Evolutionary conservation across 2,329 filamentous ascomycete genomes (phyloP), one percentile per base, ranked within the genome.

Genomic region (Thermothelomyces thermophilus): DNA sequence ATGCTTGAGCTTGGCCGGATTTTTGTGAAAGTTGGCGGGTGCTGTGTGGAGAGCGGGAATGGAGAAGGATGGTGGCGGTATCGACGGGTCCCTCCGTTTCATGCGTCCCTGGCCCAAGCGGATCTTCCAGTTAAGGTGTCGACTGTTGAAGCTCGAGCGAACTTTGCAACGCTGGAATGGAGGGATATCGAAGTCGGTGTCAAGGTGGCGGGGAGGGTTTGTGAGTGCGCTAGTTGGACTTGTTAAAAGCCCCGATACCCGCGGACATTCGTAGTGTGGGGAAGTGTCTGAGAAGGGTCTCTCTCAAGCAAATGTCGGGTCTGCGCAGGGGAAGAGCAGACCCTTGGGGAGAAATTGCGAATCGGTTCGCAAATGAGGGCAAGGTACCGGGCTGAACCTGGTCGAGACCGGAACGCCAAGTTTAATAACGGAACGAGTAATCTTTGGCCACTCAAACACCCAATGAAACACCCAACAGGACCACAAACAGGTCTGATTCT

Each of bases 381-480:
- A 58, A 55, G 57, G 57, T 55, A 58, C 57, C 53, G 52, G 50
- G 48, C 48, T 41, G 34, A 33, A 7, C 37, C 37, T 45, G 30
- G 41, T 22, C 43, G 22, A 22, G 30, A n/a, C 30, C 33, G 22
- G 16, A 34, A 13, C 13, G 31, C 2, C 13, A 19, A 17, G 16
- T 11, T 8, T 11, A 6, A 11, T 41, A 48, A 48, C 40, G 46
- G 50, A 42, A 22, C 30, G 9, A 2, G 9, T 2, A 31, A 31
- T 10, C 30, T 9, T 19, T 19, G 24, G 34, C 13, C 22, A 30
- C 39, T 46, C 9, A 35, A 3, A 37, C 30, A 7, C 41, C 31
- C 41, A 43, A 43, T 33, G 30, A 43, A 16, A n/a, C n/a, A n/a
- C n/a, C n/a, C n/a, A n/a, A n/a, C n/a, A n/a, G n/a, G n/a, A n/a